phyloP scores from a whole-genome alignment of 441 rosid species.

The Brassica balearica region DNA sequence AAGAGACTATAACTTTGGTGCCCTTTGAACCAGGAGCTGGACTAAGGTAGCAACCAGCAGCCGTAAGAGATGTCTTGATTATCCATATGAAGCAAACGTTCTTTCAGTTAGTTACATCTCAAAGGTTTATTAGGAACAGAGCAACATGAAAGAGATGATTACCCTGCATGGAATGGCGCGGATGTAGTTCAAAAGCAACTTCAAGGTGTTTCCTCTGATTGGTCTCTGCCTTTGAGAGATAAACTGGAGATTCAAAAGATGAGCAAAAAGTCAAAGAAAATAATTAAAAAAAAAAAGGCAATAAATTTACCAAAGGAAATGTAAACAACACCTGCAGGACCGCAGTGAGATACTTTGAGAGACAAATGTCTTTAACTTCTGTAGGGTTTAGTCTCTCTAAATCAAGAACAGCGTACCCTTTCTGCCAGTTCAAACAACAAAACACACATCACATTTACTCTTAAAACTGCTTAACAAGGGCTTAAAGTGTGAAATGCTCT shows the following conservation, averaged over 20 bases:
- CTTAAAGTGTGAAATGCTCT: constrained; percentile 42
- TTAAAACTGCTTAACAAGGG: not conserved
- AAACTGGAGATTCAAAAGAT: constrained; percentile 58
- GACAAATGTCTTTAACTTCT: constrained; percentile 61
- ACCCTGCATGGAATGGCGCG: constrained; percentile 85
- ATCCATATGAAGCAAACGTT: constrained; percentile 36
- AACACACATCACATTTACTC: constrained; percentile 12
- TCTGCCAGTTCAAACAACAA: constrained; percentile 50
- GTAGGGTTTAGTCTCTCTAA: constrained; percentile 67
- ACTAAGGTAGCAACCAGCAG: constrained; percentile 93
- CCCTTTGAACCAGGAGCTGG: constrained; percentile 92
- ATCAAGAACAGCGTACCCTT: constrained; percentile 82
- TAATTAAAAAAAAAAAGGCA: not conserved
- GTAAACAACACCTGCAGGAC: constrained; percentile 68
- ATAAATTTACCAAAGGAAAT: constrained; percentile 1
- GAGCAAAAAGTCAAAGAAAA: constrained; percentile 39
- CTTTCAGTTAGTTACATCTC: not conserved
- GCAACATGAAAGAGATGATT: constrained; percentile 37
- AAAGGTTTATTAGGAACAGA: constrained; percentile 6
- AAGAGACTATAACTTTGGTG: constrained; percentile 75
- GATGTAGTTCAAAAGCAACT: constrained; percentile 70
- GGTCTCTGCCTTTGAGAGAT: constrained; percentile 90
- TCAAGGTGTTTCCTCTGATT: constrained; percentile 76
- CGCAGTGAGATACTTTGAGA: constrained; percentile 68
- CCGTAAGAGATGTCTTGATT: constrained; percentile 87